A percentile compares a stretch with the other conserved stretches of the same genome.
Conservation (phyloP, 140 eudicot genomes). For the Cichorium intybus region DNA sequence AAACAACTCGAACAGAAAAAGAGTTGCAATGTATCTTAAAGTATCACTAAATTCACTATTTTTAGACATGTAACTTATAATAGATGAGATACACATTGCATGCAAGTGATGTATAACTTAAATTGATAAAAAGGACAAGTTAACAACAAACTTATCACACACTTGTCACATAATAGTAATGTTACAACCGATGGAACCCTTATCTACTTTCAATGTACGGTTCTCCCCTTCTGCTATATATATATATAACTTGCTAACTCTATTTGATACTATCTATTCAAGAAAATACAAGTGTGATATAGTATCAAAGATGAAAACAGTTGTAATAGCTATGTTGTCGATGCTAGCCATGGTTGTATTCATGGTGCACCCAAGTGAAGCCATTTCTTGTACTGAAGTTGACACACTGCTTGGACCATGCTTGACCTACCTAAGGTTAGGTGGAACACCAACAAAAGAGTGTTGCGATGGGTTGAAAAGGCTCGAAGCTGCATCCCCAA, state of each 20-base stretch:
- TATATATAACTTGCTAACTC: constrained; percentile 13
- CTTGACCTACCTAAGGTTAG: background rate
- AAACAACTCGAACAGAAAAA: constrained; percentile 19
- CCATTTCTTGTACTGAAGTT: constrained; percentile 25
- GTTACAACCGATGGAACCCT: background rate
- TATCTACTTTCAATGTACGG: too few species aligned
- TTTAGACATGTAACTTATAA: constrained; percentile 11
- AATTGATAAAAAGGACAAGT: constrained; percentile 7
- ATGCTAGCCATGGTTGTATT: constrained; percentile 14
- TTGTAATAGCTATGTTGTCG: constrained; percentile 11
- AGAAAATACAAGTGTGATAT: background rate
- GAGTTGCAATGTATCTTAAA: constrained; percentile 4
- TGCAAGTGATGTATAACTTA: background rate
- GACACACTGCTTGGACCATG: constrained; percentile 18
- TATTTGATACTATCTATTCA: background rate
- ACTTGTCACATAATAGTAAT: constrained; percentile 1
- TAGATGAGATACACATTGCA: constrained; percentile 12
- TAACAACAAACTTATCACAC: background rate
- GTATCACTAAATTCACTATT: constrained; percentile 14
- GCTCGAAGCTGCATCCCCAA: constrained; percentile 9
- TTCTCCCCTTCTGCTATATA: constrained; percentile 12
- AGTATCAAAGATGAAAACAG: constrained; percentile 23
- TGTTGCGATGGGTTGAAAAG: constrained; percentile 21
- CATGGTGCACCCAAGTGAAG: constrained; percentile 28
- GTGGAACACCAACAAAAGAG: constrained; percentile 2